Percentiles rank a stretch among this genome's conserved stretches.
Evolutionary conservation across 179 eudicot species (phyloP).

Genomic region (Spergularia azorica): DNA sequence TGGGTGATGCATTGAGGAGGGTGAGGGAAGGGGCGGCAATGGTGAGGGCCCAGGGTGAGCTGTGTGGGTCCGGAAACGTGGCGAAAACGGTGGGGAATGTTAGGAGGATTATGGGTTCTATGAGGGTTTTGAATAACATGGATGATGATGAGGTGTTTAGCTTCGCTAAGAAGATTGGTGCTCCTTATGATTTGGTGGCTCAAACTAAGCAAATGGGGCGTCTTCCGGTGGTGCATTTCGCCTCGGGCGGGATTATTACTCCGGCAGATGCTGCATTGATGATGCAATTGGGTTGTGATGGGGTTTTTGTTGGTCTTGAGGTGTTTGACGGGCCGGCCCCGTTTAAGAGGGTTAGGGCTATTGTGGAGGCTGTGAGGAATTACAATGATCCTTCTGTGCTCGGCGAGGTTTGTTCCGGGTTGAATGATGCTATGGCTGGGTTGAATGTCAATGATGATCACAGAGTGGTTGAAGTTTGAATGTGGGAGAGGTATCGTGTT

Average conservation of each 20-base stretch:
- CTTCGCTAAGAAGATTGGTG: slow-evolving; percentile 63
- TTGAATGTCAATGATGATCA: slow-evolving; percentile 42
- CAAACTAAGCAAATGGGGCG: slow-evolving; percentile 91
- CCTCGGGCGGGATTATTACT: slow-evolving; percentile 71
- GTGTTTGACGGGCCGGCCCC: slow-evolving; percentile 58
- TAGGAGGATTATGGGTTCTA: slow-evolving; percentile 68
- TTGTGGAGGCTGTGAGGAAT: slow-evolving; percentile 83
- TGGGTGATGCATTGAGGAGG: slow-evolving; percentile 78
- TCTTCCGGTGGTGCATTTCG: slow-evolving; percentile 81
- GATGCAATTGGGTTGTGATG: slow-evolving; percentile 95
- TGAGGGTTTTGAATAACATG: slow-evolving; percentile 59
- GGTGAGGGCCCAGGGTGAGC: slow-evolving; percentile 74
- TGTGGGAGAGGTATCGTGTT: slow-evolving; percentile 23
- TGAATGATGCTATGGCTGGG: slow-evolving; percentile 52
- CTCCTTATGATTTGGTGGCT: slow-evolving; percentile 79
- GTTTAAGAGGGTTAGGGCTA: slow-evolving; percentile 50
- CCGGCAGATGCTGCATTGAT: slow-evolving; percentile 84
- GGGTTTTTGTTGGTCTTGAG: slow-evolving; percentile 70
- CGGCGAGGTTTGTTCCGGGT: slow-evolving; percentile 60
- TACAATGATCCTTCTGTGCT: slow-evolving; percentile 68
- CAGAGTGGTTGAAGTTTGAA: slow-evolving; percentile 45
- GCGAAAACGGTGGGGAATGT: slow-evolving; percentile 60
- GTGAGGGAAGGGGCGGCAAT: slow-evolving; percentile 83
- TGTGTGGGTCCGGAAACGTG: slow-evolving; percentile 42
- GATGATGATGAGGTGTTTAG: slow-evolving; percentile 83